These are phyloP conservation scores for Cochlearia excelsa DNA, from an alignment of 345 rosid species.

Conservation along the genomic window DNA sequence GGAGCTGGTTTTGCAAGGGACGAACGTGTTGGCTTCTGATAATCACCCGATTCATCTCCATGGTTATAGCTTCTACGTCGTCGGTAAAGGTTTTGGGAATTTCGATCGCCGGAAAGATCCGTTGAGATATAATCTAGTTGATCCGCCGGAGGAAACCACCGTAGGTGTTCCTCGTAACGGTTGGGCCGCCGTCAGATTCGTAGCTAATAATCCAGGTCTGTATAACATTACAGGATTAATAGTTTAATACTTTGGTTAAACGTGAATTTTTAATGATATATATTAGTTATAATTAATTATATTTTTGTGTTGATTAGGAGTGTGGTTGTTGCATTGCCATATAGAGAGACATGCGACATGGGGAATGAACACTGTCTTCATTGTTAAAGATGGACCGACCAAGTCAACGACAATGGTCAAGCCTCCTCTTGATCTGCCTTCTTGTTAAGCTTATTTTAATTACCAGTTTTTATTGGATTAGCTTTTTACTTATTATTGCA, in stretches of 20 bases:
- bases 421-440: slow-evolving; percentile 41
- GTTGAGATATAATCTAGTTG: slow-evolving; percentile 58
- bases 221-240: slow-evolving; percentile 13
- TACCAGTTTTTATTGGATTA: too few species aligned
- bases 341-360: slow-evolving; percentile 41
- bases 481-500: too few species aligned
- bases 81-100: slow-evolving; percentile 74
- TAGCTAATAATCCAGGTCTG: slow-evolving; percentile 80
- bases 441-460: slow-evolving; percentile 27
- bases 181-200: slow-evolving; percentile 79
- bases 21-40: slow-evolving; percentile 66
- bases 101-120: slow-evolving; percentile 63
- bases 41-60: slow-evolving; percentile 88
- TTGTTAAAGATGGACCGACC: slow-evolving; percentile 41
- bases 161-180: slow-evolving; percentile 80
- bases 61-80: slow-evolving; percentile 69
- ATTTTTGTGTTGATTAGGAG: slow-evolving; percentile 28
- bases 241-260: background rate
- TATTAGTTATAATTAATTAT: too few species aligned
- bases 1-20: slow-evolving; percentile 74
- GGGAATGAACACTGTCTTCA: slow-evolving; percentile 47
- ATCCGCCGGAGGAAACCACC: slow-evolving; percentile 79
- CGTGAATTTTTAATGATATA: too few species aligned
- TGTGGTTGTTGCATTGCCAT: slow-evolving; percentile 48
- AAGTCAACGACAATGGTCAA: slow-evolving; percentile 27